Conservation (phyloP, 495 filamentous ascomycete species). For the Neurospora sp. region DNA sequence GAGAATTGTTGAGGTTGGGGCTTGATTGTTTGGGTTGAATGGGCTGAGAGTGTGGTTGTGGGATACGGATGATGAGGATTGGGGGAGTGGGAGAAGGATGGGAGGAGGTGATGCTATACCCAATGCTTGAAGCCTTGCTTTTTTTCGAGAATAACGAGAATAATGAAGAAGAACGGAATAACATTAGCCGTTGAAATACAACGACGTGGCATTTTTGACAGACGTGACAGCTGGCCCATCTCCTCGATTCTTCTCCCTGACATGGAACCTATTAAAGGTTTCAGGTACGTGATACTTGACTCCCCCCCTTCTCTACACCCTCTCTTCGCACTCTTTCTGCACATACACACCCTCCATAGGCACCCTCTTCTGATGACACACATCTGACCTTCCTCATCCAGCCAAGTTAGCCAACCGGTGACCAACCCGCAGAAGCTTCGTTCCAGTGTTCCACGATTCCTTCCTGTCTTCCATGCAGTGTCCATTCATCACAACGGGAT, state of each 20-base stretch:
- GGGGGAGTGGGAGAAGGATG: background rate
- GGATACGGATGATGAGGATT: too few species aligned
- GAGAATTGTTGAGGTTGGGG: conserved; percentile 42
- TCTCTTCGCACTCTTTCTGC: background rate
- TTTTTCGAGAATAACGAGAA: background rate
- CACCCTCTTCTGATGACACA: too few species aligned
- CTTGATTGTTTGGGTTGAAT: background rate
- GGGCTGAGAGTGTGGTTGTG: too few species aligned
- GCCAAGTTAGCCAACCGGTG: too few species aligned
- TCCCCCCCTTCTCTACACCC: background rate
- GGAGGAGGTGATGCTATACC: background rate
- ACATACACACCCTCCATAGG: too few species aligned
- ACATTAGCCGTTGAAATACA: background rate
- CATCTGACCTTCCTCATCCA: background rate
- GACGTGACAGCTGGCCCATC: background rate
- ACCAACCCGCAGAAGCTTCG: background rate
- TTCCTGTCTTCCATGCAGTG: background rate
- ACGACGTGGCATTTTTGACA: background rate
- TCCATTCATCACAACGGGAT: background rate
- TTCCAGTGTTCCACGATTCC: background rate
- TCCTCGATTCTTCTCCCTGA: too few species aligned
- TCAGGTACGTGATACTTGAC: too few species aligned
- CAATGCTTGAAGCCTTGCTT: background rate
- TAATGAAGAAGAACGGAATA: too few species aligned
- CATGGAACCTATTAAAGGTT: too few species aligned